phyloP scores from a whole-genome alignment of 176 grass and related monocot genomes.

The Hyparrhenia diplandra region DNA sequence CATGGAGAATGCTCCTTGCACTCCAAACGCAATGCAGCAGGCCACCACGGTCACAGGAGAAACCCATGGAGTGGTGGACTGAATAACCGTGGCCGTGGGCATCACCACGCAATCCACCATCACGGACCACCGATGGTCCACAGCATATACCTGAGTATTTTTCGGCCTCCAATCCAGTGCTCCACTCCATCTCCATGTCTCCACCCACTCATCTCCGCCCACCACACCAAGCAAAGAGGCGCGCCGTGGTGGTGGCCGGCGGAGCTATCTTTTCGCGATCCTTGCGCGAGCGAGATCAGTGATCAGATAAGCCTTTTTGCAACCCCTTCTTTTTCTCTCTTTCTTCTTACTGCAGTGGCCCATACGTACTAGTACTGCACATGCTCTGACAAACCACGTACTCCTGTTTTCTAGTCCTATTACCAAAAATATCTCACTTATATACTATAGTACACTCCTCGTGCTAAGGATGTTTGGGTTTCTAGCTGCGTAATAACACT shows the following conservation, averaged over 20 bases:
- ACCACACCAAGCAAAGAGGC: not conserved
- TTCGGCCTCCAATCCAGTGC: not conserved
- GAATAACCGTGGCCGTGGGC: not conserved
- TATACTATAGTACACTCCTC: no score
- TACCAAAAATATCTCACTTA: not conserved
- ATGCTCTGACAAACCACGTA: slow-evolving; percentile 1
- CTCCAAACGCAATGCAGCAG: not conserved
- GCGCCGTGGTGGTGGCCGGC: not conserved
- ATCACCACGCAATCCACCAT: no score
- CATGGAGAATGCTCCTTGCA: not conserved
- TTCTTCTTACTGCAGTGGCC: not conserved
- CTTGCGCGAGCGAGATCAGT: not conserved
- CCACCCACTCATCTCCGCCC: not conserved
- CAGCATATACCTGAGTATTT: slow-evolving; percentile 1
- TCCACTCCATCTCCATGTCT: not conserved
- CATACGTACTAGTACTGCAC: not conserved
- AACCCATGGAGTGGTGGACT: not conserved
- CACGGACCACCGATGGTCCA: slow-evolving; percentile 11
- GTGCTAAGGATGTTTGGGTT: no score
- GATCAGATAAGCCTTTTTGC: not conserved
- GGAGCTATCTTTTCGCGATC: slow-evolving; percentile 1
- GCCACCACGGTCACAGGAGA: not conserved
- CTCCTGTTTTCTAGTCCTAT: not conserved
- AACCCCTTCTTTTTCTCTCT: not conserved
- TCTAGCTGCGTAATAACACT: no score